Base-by-base conservation (phyloP, 176 grass and related monocot genomes). In the Cymbopogon citratus region DNA sequence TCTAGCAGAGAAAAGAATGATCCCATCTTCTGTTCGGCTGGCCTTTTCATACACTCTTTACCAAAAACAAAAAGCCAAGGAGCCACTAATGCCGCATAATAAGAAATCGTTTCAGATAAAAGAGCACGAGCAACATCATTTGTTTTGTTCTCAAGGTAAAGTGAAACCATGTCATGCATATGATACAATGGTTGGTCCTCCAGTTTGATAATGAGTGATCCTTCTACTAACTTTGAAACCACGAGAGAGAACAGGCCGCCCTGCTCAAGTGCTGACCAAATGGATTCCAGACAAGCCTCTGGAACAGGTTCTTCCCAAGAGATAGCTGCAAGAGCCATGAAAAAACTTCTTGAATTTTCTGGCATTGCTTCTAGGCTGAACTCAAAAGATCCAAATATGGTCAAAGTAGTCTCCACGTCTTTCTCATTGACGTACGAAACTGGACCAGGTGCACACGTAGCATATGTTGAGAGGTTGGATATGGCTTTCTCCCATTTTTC, bases 281-380 rank as follows among this genome's bases (percentile, higher is more conserved):
- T 77, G 62, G 85, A 81, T 85, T 94, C 89, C 5, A 94, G 79
- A 81, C 92, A 94, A 41, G 85, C 74, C 71, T 94, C 92, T 66
- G 89, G 92, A 75, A 94, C 87, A 89, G 90, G 82, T 80, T 94
- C 89, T 56, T 82, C 87, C 92, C 92, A 90, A 45, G 89, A 87
- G 66, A 94, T 75, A 69, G 85, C 78, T 64, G 92, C 87, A 26
- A 94, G 89, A 68, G 77, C 78, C 57, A 89, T 83, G 80, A 94
- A 92, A 69, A 92, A 92, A 7, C 23, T 82, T 85, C 60, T 83
- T 66, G 84, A 94, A 80, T 94, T 83, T 80, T 92, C 84, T 29
- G 92, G 84, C 92, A 94, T 94, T 85, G 89, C 87, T 87, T 94
- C 89, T 85, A 90, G 80, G 75, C 92, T 94, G 80, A 92, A 94